Evolutionary conservation across 768 basidiomycete species (phyloP).

Genomic region (Rhizopogon vinicolor): DNA sequence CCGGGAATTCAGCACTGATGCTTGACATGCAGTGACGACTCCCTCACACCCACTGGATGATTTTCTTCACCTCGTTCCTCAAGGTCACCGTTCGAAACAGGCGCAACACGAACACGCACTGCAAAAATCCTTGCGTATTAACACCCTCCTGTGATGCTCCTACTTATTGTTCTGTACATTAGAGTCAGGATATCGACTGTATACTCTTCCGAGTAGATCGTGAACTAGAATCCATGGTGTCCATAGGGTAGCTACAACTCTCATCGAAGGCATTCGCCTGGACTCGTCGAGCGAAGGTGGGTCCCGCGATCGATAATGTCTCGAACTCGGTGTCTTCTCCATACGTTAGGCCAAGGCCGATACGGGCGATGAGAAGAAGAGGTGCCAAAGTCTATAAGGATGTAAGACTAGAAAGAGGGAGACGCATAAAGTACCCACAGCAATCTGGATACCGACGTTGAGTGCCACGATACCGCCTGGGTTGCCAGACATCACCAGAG

Average conservation of each 20-base stretch:
- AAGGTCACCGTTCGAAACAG: background rate
- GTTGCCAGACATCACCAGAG: background rate
- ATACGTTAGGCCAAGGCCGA: constrained; percentile 5
- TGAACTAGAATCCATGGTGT: too few relatives aligned
- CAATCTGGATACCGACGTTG: constrained; percentile 7
- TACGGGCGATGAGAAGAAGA: constrained; percentile 11
- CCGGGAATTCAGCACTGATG: too few relatives aligned
- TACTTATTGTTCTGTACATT: too few relatives aligned
- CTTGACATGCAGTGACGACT: too few relatives aligned
- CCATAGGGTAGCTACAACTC: background rate
- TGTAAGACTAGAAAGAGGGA: background rate
- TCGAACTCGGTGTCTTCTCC: background rate
- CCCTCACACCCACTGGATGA: too few relatives aligned
- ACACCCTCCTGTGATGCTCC: too few relatives aligned
- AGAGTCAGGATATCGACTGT: too few relatives aligned
- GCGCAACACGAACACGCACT: background rate
- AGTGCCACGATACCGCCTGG: background rate
- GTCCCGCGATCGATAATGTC: background rate
- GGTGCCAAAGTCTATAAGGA: constrained; percentile 8
- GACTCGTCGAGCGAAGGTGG: background rate
- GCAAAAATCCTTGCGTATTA: background rate
- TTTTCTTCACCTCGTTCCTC: background rate
- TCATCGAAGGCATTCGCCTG: background rate
- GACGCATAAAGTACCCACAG: background rate
- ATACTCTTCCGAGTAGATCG: too few relatives aligned